Evolutionary conservation across 2,329 filamentous ascomycete species (phyloP), one percentile per base, ranked within the genome.

Genomic region (Scedosporium apiospermum): DNA sequence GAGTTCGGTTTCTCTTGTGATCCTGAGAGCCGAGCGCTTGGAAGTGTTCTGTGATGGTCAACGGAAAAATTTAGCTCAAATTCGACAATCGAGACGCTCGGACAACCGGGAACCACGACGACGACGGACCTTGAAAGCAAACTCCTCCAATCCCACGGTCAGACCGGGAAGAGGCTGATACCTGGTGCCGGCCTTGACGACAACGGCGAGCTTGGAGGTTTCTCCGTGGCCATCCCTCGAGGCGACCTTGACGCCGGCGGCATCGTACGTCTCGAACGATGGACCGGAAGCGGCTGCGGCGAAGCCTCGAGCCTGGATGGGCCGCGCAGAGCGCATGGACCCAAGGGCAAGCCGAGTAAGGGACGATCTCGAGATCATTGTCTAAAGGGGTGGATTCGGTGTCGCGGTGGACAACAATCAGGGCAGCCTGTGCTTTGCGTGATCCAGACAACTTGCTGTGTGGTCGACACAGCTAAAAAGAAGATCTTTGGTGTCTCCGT

Each of bases 1-100:
- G 65, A 99, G 88, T 80, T 99, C 95, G 71, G 91, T 86, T 81
- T 99, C 95, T 81, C 95, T 90, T 73, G 88, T 89, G 76, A 99
- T 96, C 75, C 93, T 90, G 72, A 99, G 82, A 64, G 91, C 91
- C 68, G 93, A 95, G 77, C 95, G 88, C 78, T 89, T 89, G 69
- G 87, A 77, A 71, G 95, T 99, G 82, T 88, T 92, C 89, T 93
- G 71, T 59, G 49, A 55, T 27, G 26, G 41, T n/a, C 44, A 49
- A 23, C 58, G 65, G 69, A 67, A 72, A 71, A 78, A 78, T 79
- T 82, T 81, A 83, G 78, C 79, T 80, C 58, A 58, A 57, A 55
- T 30, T 55, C 18, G 18, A 30, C 41, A n/a, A 38, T 16, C 62
- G 21, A 51, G 14, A 49, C 16, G 34, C 46, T 30, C 55, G 58